Evolutionary conservation across 2,329 filamentous ascomycete genomes (phyloP).

Genomic region (Epichloe sp.): DNA sequence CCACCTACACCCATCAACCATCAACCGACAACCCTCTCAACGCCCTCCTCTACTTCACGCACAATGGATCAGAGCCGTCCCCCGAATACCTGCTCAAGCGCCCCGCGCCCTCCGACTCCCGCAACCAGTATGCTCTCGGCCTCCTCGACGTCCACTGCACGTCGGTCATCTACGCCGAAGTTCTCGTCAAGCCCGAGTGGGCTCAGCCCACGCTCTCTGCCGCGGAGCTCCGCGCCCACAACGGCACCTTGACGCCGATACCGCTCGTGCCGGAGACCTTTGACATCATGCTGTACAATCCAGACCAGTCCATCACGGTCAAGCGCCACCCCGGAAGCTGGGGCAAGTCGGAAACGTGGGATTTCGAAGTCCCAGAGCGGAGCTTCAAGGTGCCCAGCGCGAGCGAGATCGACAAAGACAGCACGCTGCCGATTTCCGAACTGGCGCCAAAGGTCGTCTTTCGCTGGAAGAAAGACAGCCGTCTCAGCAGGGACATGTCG

Average conservation of each 20-base stretch:
- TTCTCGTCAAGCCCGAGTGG: conserved; percentile 75
- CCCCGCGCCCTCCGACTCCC: conserved; percentile 53
- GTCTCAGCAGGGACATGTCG: conserved; percentile 74
- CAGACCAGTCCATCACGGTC: conserved; percentile 68
- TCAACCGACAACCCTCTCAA: conserved; percentile 39
- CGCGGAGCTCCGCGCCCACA: conserved; percentile 58
- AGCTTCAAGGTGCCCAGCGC: conserved; percentile 71
- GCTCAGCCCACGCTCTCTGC: conserved; percentile 68
- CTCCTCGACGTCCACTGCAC: conserved; percentile 71
- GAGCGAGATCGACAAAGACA: conserved; percentile 64
- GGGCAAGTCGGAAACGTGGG: conserved; percentile 71
- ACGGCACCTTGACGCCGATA: conserved; percentile 48
- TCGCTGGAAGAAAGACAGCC: conserved; percentile 79
- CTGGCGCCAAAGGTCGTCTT: conserved; percentile 66
- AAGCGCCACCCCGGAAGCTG: conserved; percentile 62
- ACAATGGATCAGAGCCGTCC: conserved; percentile 71
- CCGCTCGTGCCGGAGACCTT: conserved; percentile 69
- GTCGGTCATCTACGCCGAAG: conserved; percentile 77
- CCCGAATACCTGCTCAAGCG: conserved; percentile 72
- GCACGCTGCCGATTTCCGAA: conserved; percentile 27
- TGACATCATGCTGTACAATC: conserved; percentile 83
- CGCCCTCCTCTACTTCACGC: conserved; percentile 45
- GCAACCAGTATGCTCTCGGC: conserved; percentile 76
- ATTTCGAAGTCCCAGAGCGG: conserved; percentile 81
- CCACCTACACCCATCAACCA: conserved; percentile 47